Conservation (phyloP, 805 yeast genomes). For the Torulaspora quercuum region DNA sequence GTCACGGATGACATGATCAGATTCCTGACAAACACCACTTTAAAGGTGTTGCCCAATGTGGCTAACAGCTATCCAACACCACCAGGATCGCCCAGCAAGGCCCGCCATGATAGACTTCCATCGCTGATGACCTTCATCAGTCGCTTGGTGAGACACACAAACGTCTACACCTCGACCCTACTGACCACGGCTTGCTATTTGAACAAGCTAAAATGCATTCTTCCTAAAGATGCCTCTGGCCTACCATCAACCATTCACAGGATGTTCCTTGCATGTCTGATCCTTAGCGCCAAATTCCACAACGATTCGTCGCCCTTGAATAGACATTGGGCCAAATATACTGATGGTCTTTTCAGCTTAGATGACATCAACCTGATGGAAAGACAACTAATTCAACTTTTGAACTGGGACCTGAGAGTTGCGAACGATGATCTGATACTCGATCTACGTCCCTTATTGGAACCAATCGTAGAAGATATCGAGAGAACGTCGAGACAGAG, state of each 20-base stretch:
- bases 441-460: constrained; percentile 67
- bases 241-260: constrained; percentile 78
- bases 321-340: constrained; percentile 73
- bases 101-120: constrained; percentile 40
- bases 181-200: constrained; percentile 69
- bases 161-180: constrained; percentile 76
- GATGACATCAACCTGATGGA: constrained; percentile 79
- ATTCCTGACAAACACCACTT: constrained; percentile 60
- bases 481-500: constrained; percentile 32
- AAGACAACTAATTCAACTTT: constrained; percentile 62
- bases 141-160: constrained; percentile 66
- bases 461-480: constrained; percentile 59
- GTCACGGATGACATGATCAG: constrained; percentile 73
- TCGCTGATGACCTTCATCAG: constrained; percentile 73
- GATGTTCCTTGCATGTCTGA: constrained; percentile 68
- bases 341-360: constrained; percentile 65
- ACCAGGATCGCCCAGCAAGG: constrained; percentile 33
- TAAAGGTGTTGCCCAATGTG: constrained; percentile 64
- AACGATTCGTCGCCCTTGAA: constrained; percentile 78
- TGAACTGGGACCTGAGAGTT: constrained; percentile 72
- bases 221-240: constrained; percentile 72
- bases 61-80: constrained; percentile 33
- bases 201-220: constrained; percentile 53
- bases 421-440: constrained; percentile 62
- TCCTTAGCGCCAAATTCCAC: constrained; percentile 68